Evolutionary conservation across 1,284 basidiomycete genomes (phyloP), one percentile per base, ranked within the genome.

Genomic region (Naganishia liquefaciens): DNA sequence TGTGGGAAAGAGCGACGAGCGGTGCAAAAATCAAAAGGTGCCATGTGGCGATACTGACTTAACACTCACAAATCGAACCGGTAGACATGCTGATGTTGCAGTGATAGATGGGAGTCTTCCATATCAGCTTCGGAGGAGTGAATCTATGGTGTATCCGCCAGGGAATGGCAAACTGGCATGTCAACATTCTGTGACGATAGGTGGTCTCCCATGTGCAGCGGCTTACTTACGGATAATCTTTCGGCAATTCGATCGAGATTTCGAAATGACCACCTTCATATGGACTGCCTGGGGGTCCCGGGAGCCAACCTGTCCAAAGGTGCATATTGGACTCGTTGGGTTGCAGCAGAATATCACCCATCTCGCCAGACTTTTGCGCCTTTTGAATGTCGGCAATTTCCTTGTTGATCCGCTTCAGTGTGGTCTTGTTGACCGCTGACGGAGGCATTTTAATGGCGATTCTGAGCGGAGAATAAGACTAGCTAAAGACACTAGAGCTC

Each of bases 261-360:
- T 88, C 81, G 74, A 93, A 95, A 23, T 88, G 78, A 1, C 93
- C 93, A 0, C 90, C 90, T 76, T 93, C 90, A 75, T 96, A 96
- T 0, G 89, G 85, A 64, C 88, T 91, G 23, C 90, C 92, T 69
- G 87, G 83, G 0, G 91, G 91, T 0, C 91, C 90, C 19, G 91
- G 91, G 60, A 94, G 85, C 27, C 82, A 82, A 2, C 85, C 88
- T 58, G 81, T 81, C 88, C 88, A 90, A 27, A 83, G 70, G 72
- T 86, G 86, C 63, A 90, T 79, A 65, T 78, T 76, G 49, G 71
- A 68, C 68, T 77, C 85, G 42, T 83, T 81, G 2, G 91, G 91
- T 28, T 82, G 80, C 25, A 93, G 84, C 0, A 82, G 83, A 69
- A 93, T 92, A 27, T 80, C 75, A 3, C 89, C 91, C 44, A 92